Conservation (phyloP, 139 green algal genomes). For the Desmodesmus armatus region DNA sequence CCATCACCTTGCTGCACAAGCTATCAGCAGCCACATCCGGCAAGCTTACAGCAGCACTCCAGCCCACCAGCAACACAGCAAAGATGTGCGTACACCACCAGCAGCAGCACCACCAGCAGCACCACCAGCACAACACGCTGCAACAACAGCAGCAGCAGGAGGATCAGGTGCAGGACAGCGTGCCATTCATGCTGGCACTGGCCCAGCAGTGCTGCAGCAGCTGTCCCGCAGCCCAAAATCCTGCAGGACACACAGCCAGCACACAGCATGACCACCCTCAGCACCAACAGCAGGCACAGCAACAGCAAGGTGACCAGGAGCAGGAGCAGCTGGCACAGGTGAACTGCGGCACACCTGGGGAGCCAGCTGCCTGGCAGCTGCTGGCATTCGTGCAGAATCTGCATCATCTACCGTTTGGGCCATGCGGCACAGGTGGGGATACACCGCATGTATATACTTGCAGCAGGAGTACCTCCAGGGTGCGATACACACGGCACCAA, state of each 20-base stretch:
- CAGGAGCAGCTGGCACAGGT: constrained; percentile 7
- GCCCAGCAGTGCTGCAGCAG: not conserved
- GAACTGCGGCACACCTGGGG: too few species aligned
- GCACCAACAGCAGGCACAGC: not conserved
- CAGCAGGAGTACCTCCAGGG: too few species aligned
- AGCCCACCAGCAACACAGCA: not conserved
- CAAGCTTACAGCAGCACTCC: not conserved
- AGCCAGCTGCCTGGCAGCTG: not conserved
- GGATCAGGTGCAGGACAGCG: too few species aligned
- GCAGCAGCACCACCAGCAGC: not conserved
- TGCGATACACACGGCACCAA: too few species aligned
- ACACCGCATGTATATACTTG: too few species aligned
- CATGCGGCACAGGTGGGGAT: constrained; percentile 18
- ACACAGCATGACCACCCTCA: not conserved
- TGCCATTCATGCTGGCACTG: constrained; percentile 5
- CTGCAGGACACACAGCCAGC: not conserved
- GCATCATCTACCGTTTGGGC: constrained; percentile 28
- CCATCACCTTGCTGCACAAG: too few species aligned
- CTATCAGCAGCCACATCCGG: too few species aligned
- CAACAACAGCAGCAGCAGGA: constrained; percentile 6
- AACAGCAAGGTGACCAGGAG: too few species aligned
- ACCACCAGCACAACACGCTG: not conserved
- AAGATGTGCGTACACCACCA: not conserved
- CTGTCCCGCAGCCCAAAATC: not conserved
- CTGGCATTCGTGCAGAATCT: constrained; percentile 30